Conservation (phyloP, 1,284 basidiomycete species). For the Vanrija pseudolonga region DNA sequence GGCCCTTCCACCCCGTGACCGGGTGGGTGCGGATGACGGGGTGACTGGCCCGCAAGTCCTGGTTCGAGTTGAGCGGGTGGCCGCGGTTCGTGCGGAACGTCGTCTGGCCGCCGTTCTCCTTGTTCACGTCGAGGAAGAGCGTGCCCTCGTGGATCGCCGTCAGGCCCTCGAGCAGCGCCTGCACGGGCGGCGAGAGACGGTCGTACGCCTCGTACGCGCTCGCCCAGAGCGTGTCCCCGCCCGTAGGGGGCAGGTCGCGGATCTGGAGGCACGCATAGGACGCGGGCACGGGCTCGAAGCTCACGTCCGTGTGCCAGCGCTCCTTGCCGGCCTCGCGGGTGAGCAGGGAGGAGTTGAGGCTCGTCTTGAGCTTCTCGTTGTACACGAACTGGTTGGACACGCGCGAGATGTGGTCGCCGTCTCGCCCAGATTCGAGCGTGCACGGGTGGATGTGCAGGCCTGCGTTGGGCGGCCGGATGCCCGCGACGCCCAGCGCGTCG, state of each 20-base stretch:
- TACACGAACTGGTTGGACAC: conserved; percentile 49
- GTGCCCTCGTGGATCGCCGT: conserved; percentile 58
- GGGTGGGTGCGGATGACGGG: conserved; percentile 43
- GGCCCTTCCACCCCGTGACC: conserved; percentile 61
- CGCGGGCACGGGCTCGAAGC: conserved; percentile 63
- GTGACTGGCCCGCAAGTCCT: conserved; percentile 57
- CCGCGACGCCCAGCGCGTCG: conserved; percentile 54
- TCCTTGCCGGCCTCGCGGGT: not conserved
- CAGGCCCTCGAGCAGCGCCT: conserved; percentile 38
- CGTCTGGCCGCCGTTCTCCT: not conserved
- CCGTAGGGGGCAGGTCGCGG: conserved; percentile 55
- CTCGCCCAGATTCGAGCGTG: conserved; percentile 50
- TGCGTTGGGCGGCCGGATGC: conserved; percentile 58
- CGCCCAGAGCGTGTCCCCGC: conserved; percentile 39
- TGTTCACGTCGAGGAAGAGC: conserved; percentile 50
- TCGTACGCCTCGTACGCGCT: conserved; percentile 56
- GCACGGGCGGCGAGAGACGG: conserved; percentile 35
- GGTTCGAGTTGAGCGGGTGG: conserved; percentile 57
- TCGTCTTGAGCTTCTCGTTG: conserved; percentile 29
- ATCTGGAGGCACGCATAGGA: conserved; percentile 53
- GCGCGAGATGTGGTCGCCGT: conserved; percentile 54
- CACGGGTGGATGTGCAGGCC: conserved; percentile 63
- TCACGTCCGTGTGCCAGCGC: conserved; percentile 56
- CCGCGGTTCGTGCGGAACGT: conserved; percentile 34
- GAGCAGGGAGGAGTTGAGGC: not conserved